A percentile compares a stretch with the other conserved stretches of the same genome.
These are phyloP conservation scores for Erodium trifolium DNA, from an alignment of 441 rosid species.

Conservation along the genomic window DNA sequence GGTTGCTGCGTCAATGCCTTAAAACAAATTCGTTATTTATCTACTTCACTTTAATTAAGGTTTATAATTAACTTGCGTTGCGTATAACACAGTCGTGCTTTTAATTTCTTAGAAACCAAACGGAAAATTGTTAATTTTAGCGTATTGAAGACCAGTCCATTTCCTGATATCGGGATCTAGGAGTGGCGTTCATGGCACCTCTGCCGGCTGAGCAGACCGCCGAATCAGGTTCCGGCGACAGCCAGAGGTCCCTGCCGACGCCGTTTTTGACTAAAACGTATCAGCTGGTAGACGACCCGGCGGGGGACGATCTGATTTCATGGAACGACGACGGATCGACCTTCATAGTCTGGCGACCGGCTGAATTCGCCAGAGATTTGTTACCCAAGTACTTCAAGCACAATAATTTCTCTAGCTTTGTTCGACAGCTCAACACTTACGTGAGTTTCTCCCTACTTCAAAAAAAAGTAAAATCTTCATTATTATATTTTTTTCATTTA, in stretches of 20 bases:
- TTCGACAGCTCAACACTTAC: no score
- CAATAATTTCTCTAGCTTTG: conserved; percentile 13
- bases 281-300: conserved; percentile 52
- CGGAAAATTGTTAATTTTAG: neutral
- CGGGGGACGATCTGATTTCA: conserved; percentile 52
- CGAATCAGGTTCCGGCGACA: conserved; percentile 14
- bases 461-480: no score
- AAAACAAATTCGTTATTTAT: neutral
- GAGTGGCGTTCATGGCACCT: neutral
- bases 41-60: neutral
- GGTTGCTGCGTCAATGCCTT: neutral
- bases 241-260: conserved; percentile 50
- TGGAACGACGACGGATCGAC: conserved; percentile 62
- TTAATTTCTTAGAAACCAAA: neutral
- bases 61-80: no score
- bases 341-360: conserved; percentile 57
- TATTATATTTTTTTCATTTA: no score
- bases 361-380: no score
- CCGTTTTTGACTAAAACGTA: conserved; percentile 65
- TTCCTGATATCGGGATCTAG: neutral
- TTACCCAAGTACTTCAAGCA: no score
- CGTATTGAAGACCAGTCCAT: neutral
- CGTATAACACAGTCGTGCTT: neutral
- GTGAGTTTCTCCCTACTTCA: conserved; percentile 27
- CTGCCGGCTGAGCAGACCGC: conserved; percentile 18